Base-by-base conservation (phyloP, 345 rosid species). In the Rhodomyrtus tomentosa region DNA sequence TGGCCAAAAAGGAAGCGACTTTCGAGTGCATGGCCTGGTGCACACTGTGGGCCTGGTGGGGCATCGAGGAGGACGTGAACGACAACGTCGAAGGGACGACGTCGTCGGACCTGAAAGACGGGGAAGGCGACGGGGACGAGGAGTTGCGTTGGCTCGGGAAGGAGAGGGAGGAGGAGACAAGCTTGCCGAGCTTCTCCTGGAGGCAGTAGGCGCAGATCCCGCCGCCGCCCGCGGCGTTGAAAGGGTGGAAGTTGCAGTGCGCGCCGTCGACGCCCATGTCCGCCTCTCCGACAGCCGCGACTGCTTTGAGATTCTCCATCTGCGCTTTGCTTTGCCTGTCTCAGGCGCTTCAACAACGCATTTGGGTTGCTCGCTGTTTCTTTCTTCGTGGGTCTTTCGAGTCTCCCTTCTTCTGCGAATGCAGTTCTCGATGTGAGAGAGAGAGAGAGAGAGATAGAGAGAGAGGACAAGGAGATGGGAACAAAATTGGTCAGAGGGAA, bases 181-280 rank as follows among this genome's bases (percentile, higher is more conserved):
- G 94, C 92, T 97, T 95, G 76, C 99, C 99, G 7, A 97, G 96
- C 93, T 96, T 96, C 55, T 97, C 99, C 82, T 97, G 98, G 80
- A 97, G 99, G 84, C 99, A 97, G 87, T 94, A 92, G 52, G 99
- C 99, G 86, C 99, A 97, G 92, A 97, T 95, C 86, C 99, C 99
- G 54, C 99, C 99, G 93, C 95, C 96, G 74, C 74, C 73, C 40
- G 40, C 24, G 83, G 88, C 92, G 0, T 92, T 91, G 53, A 90
- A 93, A 56, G 99, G 99, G 85, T 97, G 99, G 82, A 93, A 90
- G 87, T 90, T 86, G 85, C 99, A 94, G 82, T 90, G 95, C 98
- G 92, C 93, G 3, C 95, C 96, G 86, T 94, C 98, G 2, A 91
- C 95, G 90, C 93, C 90, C 59, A 93, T 96, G 10, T 93, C 84